These are phyloP conservation scores for Purpureocillium lavendulum DNA, from an alignment of 2,329 filamentous ascomycete species.

Conservation along the genomic window DNA sequence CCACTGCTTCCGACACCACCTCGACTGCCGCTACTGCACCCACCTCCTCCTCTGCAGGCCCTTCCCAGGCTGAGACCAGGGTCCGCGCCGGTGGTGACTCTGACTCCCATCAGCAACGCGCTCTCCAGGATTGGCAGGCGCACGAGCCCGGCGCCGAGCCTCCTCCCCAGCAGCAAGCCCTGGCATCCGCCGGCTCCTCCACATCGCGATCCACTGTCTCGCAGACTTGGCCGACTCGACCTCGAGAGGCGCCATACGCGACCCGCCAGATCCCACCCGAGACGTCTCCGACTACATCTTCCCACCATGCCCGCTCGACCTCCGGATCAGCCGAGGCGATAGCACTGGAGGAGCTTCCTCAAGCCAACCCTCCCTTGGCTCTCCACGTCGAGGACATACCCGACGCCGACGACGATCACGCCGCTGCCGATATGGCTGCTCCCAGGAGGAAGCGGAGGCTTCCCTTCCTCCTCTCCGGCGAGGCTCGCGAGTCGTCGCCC, in stretches of 20 bases:
- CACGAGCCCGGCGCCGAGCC: constrained; percentile 15
- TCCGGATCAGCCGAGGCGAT: constrained; percentile 17
- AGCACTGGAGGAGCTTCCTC: constrained; percentile 5
- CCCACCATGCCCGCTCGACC: constrained; percentile 11
- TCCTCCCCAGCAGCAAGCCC: constrained; percentile 18
- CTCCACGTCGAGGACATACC: constrained; percentile 2
- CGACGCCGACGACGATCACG: not conserved
- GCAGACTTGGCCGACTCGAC: constrained; percentile 4
- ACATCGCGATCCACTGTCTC: constrained; percentile 17
- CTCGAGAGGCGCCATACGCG: constrained; percentile 5
- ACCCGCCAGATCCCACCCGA: constrained; percentile 3
- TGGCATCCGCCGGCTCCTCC: constrained; percentile 14
- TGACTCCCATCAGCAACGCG: constrained; percentile 11
- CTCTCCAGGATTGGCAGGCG: no score
- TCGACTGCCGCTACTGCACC: not conserved
- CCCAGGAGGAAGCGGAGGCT: constrained; percentile 16
- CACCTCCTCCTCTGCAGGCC: not conserved
- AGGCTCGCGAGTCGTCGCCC: constrained; percentile 20
- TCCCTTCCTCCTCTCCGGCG: constrained; percentile 23
- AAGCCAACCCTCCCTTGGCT: constrained; percentile 5
- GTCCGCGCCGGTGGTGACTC: constrained; percentile 13
- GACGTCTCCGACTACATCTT: not conserved
- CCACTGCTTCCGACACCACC: constrained; percentile 7
- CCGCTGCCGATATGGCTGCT: constrained; percentile 20
- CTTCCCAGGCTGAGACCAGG: constrained; percentile 11